Percentiles rank a stretch among this genome's conserved stretches.
Conservation (phyloP, 1,284 basidiomycete species). For the Ganoderma lingzhi region DNA sequence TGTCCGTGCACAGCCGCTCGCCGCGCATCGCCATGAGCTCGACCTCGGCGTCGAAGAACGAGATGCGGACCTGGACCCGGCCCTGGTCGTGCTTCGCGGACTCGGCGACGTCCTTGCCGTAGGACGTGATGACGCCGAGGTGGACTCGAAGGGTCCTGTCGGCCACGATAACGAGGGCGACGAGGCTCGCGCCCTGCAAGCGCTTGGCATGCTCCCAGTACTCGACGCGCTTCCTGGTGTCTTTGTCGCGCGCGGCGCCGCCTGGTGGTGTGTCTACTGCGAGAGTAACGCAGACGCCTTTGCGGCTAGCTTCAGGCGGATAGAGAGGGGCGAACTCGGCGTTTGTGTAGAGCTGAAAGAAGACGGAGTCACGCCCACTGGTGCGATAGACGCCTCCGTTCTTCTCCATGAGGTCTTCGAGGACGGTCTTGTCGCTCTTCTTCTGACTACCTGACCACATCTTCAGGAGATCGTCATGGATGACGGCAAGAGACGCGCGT, state of each 20-base stretch:
- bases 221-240: constrained; percentile 34
- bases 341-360: constrained; percentile 44
- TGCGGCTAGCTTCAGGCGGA: constrained; percentile 33
- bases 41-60: constrained; percentile 44
- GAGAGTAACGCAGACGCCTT: constrained; percentile 39
- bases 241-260: constrained; percentile 36
- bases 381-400: constrained; percentile 44
- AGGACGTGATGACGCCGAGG: constrained; percentile 38
- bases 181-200: constrained; percentile 39
- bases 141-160: constrained; percentile 18
- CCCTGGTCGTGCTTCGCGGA: constrained; percentile 36
- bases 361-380: constrained; percentile 36
- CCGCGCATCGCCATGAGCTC: constrained; percentile 40
- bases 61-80: constrained; percentile 36
- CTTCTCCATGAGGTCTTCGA: constrained; percentile 37
- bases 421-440: constrained; percentile 31
- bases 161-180: constrained; percentile 35
- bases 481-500: constrained; percentile 50
- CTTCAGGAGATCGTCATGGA: constrained; percentile 44
- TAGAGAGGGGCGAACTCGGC: constrained; percentile 34
- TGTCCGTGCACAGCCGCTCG: constrained; percentile 22
- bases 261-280: constrained; percentile 36
- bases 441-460: constrained; percentile 21
- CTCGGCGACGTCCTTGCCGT: constrained; percentile 37
- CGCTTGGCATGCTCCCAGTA: constrained; percentile 43